Evolutionary conservation across 2,329 filamentous ascomycete genomes (phyloP).

Genomic region (Fusarium foetens): DNA sequence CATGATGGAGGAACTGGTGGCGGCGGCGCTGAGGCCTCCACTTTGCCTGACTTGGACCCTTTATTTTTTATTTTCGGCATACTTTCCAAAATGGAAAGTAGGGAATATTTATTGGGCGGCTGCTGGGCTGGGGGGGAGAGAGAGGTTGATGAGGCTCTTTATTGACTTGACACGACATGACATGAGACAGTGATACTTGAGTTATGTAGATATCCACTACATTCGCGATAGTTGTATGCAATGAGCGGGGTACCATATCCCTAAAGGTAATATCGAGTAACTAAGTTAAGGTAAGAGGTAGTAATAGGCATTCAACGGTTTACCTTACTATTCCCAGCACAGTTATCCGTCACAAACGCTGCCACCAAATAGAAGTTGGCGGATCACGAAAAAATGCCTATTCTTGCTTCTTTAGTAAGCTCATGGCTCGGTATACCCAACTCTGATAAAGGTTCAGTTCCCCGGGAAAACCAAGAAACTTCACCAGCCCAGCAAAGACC

Average conservation of each 20-base stretch:
- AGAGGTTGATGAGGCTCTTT: not conserved
- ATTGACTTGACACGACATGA: not conserved
- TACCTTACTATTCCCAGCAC: not conserved
- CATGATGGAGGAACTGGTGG: constrained; percentile 61
- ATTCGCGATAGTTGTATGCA: constrained; percentile 16
- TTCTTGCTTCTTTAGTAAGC: constrained; percentile 31
- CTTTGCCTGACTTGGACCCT: constrained; percentile 41
- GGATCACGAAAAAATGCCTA: not conserved
- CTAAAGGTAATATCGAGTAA: not conserved
- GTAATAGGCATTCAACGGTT: constrained; percentile 1
- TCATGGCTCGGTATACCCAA: constrained; percentile 30
- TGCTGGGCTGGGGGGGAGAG: not conserved
- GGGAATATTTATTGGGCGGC: not conserved
- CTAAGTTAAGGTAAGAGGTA: not conserved
- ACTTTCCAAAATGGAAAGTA: not conserved
- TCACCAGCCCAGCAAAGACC: constrained; percentile 29
- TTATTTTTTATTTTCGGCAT: constrained; percentile 51
- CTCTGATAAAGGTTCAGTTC: constrained; percentile 14
- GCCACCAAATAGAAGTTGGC: not conserved
- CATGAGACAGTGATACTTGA: not conserved
- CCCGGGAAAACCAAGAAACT: constrained; percentile 10
- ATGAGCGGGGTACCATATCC: constrained; percentile 13
- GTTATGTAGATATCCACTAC: not conserved
- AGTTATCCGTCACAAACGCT: not conserved
- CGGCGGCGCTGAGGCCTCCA: constrained; percentile 33